A percentile compares a stretch with the other conserved stretches of the same genome.
Evolutionary conservation across 352 stramenopile genomes (phyloP).

Genomic region (Globisporangium canariense): DNA sequence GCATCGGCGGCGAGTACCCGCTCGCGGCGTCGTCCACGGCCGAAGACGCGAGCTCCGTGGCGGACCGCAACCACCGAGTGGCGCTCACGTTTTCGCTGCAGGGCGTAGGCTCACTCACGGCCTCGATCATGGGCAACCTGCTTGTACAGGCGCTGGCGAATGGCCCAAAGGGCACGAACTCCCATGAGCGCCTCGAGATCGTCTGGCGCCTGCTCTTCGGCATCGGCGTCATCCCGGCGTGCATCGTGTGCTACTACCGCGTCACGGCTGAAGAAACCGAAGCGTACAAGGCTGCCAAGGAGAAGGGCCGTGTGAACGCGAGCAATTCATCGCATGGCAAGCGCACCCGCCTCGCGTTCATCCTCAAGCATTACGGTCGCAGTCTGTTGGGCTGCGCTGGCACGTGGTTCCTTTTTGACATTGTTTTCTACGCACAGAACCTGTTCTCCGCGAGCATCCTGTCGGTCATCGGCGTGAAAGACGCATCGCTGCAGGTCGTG

Average conservation of each 20-base stretch:
- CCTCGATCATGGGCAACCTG: slow-evolving; percentile 60
- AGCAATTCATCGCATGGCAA: neutral
- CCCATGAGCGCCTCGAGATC: slow-evolving; percentile 35
- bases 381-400: slow-evolving; percentile 62
- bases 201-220: slow-evolving; percentile 67
- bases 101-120: slow-evolving; percentile 45
- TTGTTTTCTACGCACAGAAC: slow-evolving; percentile 80
- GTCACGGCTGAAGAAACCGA: slow-evolving; percentile 59
- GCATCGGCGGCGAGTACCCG: slow-evolving; percentile 52
- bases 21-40: slow-evolving; percentile 45
- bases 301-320: slow-evolving; percentile 6
- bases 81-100: slow-evolving; percentile 63
- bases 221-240: slow-evolving; percentile 53
- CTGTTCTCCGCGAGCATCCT: slow-evolving; percentile 75
- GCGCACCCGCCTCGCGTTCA: slow-evolving; percentile 29
- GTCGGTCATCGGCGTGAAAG: slow-evolving; percentile 45
- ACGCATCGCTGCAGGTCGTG: slow-evolving; percentile 47
- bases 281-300: slow-evolving; percentile 29
- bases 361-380: slow-evolving; percentile 45
- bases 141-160: slow-evolving; percentile 43
- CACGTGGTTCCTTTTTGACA: slow-evolving; percentile 86
- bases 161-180: slow-evolving; percentile 36
- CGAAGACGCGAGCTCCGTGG: slow-evolving; percentile 44
- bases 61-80: slow-evolving; percentile 45
- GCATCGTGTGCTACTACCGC: slow-evolving; percentile 62